Conservation (phyloP, 2,329 filamentous ascomycete genomes). For the Fusarium succisae region DNA sequence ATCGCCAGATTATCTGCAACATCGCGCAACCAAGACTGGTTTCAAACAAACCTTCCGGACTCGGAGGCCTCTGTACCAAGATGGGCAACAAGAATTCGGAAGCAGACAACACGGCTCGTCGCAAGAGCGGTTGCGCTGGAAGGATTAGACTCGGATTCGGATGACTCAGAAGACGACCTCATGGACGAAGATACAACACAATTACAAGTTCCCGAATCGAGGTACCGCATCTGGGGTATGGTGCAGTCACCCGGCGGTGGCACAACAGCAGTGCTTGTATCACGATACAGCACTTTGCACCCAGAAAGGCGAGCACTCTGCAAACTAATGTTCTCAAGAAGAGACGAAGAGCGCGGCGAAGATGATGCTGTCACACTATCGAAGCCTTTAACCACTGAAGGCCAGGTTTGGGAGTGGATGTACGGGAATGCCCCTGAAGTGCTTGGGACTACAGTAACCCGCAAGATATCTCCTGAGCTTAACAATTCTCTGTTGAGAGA, state of each 20-base stretch:
- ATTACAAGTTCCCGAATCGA: constrained; percentile 58
- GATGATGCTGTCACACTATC: not conserved
- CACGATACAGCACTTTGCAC: constrained; percentile 59
- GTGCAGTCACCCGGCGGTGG: constrained; percentile 61
- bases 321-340: constrained; percentile 51
- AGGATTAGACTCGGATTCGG: constrained; percentile 47
- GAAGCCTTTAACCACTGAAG: constrained; percentile 58
- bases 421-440: constrained; percentile 62
- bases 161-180: constrained; percentile 44
- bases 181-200: constrained; percentile 47
- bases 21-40: constrained; percentile 61
- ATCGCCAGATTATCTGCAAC: constrained; percentile 64
- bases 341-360: constrained; percentile 24
- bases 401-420: constrained; percentile 66
- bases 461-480: constrained; percentile 22
- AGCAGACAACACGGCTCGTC: constrained; percentile 55
- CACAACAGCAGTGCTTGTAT: constrained; percentile 60
- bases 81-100: constrained; percentile 60
- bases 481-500: constrained; percentile 45
- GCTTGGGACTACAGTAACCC: constrained; percentile 49
- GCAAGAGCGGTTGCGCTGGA: constrained; percentile 57
- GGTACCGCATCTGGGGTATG: constrained; percentile 64
- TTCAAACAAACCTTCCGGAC: constrained; percentile 58
- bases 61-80: constrained; percentile 45
- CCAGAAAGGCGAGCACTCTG: constrained; percentile 54